phyloP scores from a whole-genome alignment of 208 protist species.

The Trypanosoma platydactyli region DNA sequence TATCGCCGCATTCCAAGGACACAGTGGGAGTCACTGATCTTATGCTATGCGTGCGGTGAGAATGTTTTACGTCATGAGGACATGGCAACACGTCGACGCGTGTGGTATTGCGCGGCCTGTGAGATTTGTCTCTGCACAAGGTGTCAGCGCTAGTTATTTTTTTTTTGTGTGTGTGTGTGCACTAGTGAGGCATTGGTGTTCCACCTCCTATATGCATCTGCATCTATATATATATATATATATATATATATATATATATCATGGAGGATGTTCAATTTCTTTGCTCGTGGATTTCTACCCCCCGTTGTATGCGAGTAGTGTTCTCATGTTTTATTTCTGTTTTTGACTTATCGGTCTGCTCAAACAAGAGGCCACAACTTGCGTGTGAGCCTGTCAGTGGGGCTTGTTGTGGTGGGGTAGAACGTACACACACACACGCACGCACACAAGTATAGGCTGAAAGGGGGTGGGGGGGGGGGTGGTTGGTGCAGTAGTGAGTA shows the following conservation, averaged over 20 bases:
- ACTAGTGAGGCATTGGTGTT: neutral
- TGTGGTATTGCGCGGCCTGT: constrained; percentile 67
- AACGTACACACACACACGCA: no score
- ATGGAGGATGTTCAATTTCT: no score
- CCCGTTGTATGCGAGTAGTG: neutral
- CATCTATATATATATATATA: constrained; percentile 7
- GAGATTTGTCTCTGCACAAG: constrained; percentile 47
- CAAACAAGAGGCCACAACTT: no score
- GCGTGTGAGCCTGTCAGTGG: no score
- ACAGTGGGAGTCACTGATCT: constrained; percentile 22
- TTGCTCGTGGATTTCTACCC: neutral
- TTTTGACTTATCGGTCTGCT: no score
- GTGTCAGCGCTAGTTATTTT: constrained; percentile 30
- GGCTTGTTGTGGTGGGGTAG: no score
- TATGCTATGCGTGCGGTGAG: constrained; percentile 30
- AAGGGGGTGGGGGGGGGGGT: no score
- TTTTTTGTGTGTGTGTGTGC: constrained; percentile 1
- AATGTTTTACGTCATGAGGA: constrained; percentile 36
- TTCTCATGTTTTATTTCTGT: neutral
- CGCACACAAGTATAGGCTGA: no score
- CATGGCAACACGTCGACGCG: constrained; percentile 22
- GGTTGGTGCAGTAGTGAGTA: neutral
- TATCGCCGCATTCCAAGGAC: constrained; percentile 39
- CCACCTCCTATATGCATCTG: neutral
- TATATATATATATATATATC: no score